Percentiles rank a stretch among this genome's conserved stretches.
phyloP scores from a whole-genome alignment of 257 asterid genomes.

The Parsonsia alboflavescens region DNA sequence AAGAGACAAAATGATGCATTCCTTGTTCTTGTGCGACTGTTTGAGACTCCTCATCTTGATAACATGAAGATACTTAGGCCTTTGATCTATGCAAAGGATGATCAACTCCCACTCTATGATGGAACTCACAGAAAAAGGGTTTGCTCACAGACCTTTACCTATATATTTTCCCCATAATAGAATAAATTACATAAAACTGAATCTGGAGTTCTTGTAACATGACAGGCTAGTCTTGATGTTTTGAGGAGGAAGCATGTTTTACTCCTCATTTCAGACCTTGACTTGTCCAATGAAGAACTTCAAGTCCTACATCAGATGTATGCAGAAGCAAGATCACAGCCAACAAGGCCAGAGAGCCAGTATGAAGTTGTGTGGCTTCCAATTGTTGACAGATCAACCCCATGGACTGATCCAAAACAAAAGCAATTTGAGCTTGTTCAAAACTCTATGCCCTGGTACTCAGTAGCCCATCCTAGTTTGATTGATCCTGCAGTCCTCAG shows the following conservation, averaged over 20 bases:
- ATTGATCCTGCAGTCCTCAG: conserved; percentile 55
- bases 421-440: conserved; percentile 37
- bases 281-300: conserved; percentile 62
- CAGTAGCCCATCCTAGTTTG: conserved; percentile 60
- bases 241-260: conserved; percentile 62
- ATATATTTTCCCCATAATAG: neutral
- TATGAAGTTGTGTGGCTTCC: conserved; percentile 94
- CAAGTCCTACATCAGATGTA: conserved; percentile 68
- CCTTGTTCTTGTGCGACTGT: conserved; percentile 18
- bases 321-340: conserved; percentile 33
- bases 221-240: conserved; percentile 57
- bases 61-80: conserved; percentile 25
- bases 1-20: conserved; percentile 22
- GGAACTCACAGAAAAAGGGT: conserved; percentile 30
- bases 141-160: neutral
- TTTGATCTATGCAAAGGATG: conserved; percentile 30
- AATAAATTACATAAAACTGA: neutral
- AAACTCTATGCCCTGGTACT: conserved; percentile 75
- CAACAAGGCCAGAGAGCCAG: conserved; percentile 43
- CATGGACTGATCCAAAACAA: conserved; percentile 25
- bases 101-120: conserved; percentile 29
- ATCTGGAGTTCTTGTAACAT: neutral
- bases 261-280: conserved; percentile 66
- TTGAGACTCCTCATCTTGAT: conserved; percentile 25
- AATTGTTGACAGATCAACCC: conserved; percentile 29